Evolutionary conservation across 768 basidiomycete species (phyloP), one percentile per base, ranked within the genome.

Genomic region (Cystofilobasidium capitatum): DNA sequence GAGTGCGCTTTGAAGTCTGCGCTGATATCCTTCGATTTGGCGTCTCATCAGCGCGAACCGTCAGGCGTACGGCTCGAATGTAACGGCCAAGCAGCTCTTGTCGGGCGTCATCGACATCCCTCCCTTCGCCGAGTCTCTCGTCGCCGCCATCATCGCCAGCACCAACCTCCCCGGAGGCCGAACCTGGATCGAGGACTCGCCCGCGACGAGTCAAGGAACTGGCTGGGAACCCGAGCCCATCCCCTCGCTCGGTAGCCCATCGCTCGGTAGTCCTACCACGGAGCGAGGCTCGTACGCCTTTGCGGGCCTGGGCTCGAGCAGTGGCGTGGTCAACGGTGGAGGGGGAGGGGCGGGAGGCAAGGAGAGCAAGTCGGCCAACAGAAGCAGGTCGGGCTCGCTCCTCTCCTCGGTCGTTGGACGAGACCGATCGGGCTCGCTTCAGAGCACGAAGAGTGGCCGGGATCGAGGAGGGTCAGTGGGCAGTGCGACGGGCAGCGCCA

Each of bases 1-100:
- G 83, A 1, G 81, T 86, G n/a, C 58, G 93, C 93, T 2, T 96
- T 96, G 74, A 75, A 75, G 45, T 82, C 83, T 24, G 5, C 40
- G 10, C 14, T 47, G 16, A 24, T 33, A 7, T 10, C 12, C 35
- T 45, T 35, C 33, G 36, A 54, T 55, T n/a, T 45, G 47, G 33
- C 9, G n/a, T 66, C n/a, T 7, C 24, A 8, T 4, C 26, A 67
- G 66, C 22, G 68, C 68, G 24, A 69, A 69, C 54, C 68, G 68
- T 7, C 57, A 64, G 1, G 61, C 67, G 16, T 66, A 57, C 61
- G 76, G 75, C 6, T 71, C 72, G 2, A 82, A 86, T 63, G 88
- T 92, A 22, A 85, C 86, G 1, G 86, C 81, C 2, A 87, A 86
- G 75, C 82, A 86, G 75, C 83, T 99, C 31, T 84, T 99, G 20